phyloP scores from a whole-genome alignment of 1,139 yeast species.

The Lodderomyces orthopsilosis region DNA sequence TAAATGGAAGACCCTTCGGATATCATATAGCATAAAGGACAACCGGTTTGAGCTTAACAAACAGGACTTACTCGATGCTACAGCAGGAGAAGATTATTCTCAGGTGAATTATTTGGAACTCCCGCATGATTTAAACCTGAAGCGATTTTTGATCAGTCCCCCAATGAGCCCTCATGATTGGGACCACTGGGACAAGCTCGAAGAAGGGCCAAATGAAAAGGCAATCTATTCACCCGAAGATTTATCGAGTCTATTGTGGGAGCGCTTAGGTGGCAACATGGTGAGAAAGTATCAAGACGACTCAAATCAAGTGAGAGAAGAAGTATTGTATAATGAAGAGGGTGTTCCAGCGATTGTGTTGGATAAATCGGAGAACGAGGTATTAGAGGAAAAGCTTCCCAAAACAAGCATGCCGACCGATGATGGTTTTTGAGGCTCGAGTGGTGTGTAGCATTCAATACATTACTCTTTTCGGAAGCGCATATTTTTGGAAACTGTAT shows the following conservation, averaged over 20 bases:
- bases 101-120: conserved; percentile 35
- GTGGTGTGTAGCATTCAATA: too few species aligned
- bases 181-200: conserved; percentile 45
- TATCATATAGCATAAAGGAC: conserved; percentile 37
- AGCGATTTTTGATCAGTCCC: conserved; percentile 45
- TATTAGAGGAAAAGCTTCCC: conserved; percentile 6
- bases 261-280: conserved; percentile 40
- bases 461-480: too few species aligned
- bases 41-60: conserved; percentile 19
- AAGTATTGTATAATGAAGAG: conserved; percentile 31
- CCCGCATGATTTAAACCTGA: conserved; percentile 40
- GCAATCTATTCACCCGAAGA: conserved; percentile 41
- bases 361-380: conserved; percentile 22
- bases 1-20: conserved; percentile 18
- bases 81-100: neutral
- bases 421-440: too few species aligned
- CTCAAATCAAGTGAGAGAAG: conserved; percentile 12
- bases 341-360: conserved; percentile 41
- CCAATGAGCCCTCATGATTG: conserved; percentile 51
- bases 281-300: conserved; percentile 30
- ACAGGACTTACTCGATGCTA: conserved; percentile 5
- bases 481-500: neutral
- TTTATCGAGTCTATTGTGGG: conserved; percentile 45
- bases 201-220: conserved; percentile 41
- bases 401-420: conserved; percentile 22